Percentiles rank a stretch among this genome's conserved stretches.
Evolutionary conservation across 148 eudicot species (phyloP).

Genomic region (Camellia sinensis): DNA sequence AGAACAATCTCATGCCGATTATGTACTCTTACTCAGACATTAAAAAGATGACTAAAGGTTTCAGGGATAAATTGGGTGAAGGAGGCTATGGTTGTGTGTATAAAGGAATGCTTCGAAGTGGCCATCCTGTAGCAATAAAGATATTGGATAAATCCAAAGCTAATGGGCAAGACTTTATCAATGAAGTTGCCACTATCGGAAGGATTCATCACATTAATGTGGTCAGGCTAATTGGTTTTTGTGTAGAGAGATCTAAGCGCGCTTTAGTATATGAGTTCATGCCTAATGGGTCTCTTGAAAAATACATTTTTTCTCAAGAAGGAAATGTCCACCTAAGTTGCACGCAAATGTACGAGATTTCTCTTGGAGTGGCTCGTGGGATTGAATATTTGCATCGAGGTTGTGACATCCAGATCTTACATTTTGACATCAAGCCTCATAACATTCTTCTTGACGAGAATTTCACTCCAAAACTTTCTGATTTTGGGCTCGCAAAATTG

Average conservation of each 20-base stretch:
- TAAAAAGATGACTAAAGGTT: not conserved
- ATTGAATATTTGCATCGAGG: slow-evolving; percentile 13
- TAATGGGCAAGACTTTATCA: slow-evolving; percentile 6
- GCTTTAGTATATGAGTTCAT: slow-evolving; percentile 4
- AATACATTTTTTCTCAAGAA: not conserved
- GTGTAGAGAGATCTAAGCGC: slow-evolving; percentile 1
- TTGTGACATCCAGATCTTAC: slow-evolving; percentile 4
- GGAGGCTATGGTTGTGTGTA: slow-evolving; percentile 4
- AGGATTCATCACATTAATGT: slow-evolving; percentile 11
- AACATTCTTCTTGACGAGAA: slow-evolving; percentile 9
- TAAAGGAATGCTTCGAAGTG: slow-evolving; percentile 12
- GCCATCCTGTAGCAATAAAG: not conserved
- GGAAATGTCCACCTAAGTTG: not conserved
- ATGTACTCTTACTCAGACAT: not conserved
- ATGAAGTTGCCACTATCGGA: slow-evolving; percentile 5
- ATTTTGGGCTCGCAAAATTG: slow-evolving; percentile 11
- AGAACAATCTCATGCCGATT: not conserved
- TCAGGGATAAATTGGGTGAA: slow-evolving; percentile 4
- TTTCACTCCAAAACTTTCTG: slow-evolving; percentile 5
- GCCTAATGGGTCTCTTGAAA: slow-evolving; percentile 14
- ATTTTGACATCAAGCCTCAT: slow-evolving; percentile 11
- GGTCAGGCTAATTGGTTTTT: not conserved
- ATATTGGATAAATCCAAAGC: not conserved
- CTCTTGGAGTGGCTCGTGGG: not conserved
- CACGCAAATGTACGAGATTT: not conserved